Evolutionary conservation across 169 alveolate species (phyloP).

Genomic region (Babesia caballi): DNA sequence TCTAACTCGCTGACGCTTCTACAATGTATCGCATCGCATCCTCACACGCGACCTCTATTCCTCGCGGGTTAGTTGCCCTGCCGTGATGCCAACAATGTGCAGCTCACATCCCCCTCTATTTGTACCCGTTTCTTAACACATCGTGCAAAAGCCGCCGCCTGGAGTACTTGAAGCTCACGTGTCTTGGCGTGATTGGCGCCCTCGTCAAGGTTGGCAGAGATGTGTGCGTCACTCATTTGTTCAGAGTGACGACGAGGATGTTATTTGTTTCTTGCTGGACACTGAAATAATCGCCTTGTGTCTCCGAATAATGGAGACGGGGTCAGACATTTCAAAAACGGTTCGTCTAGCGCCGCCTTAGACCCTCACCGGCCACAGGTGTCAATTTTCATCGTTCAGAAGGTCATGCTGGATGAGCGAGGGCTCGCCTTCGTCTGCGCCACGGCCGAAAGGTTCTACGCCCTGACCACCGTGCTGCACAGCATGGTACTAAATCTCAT

Average conservation of each 20-base stretch:
- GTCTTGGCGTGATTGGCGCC: conserved; percentile 99
- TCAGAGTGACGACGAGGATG: conserved; percentile 93
- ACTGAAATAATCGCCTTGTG: conserved; percentile 98
- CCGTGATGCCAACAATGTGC: background rate
- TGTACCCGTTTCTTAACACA: conserved; percentile 97
- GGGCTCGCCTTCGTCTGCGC: conserved; percentile 95
- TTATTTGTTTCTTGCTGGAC: conserved; percentile 91
- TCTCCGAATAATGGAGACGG: conserved; percentile 98
- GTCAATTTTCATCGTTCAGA: conserved; percentile 98
- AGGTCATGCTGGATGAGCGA: conserved; percentile 93
- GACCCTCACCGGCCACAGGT: conserved; percentile 52
- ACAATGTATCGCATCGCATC: conserved; percentile 97
- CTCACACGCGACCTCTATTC: conserved; percentile 94
- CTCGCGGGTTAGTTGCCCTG: conserved; percentile 78
- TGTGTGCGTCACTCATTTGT: background rate
- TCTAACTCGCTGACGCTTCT: conserved; percentile 97
- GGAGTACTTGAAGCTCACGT: conserved; percentile 96
- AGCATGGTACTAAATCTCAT: conserved; percentile 88
- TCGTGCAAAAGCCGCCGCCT: conserved; percentile 92
- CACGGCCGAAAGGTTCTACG: conserved; percentile 97
- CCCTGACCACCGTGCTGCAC: conserved; percentile 92
- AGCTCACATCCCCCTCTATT: conserved; percentile 97
- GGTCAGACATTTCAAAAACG: conserved; percentile 95
- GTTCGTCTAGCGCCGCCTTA: conserved; percentile 41
- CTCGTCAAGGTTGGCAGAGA: conserved; percentile 87